phyloP scores from a whole-genome alignment of 139 green algal genomes.

The Chlorella vulgaris region DNA sequence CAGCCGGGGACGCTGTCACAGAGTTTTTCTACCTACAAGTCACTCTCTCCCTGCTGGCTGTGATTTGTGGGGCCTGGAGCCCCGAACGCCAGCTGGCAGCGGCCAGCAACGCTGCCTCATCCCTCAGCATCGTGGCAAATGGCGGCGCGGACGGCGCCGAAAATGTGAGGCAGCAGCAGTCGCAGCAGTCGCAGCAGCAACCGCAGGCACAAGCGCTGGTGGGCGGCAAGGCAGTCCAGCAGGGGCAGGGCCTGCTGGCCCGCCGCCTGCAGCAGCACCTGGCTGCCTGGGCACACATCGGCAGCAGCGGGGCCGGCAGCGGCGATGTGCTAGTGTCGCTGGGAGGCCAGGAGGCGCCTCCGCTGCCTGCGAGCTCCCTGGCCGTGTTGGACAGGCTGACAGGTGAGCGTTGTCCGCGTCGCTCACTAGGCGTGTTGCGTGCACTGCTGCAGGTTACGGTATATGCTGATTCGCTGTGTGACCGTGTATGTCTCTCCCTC shows the following conservation, averaged over 20 bases:
- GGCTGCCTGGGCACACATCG: not conserved
- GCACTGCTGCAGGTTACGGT: not conserved
- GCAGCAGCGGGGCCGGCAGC: conserved; percentile 1
- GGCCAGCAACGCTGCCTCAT: not conserved
- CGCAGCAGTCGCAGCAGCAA: conserved; percentile 1
- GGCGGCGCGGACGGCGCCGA: not conserved
- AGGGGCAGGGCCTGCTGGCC: not conserved
- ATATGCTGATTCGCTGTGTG: not conserved
- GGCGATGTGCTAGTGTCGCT: not conserved
- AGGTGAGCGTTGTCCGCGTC: not conserved
- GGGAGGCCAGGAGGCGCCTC: not conserved
- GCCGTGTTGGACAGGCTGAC: not conserved
- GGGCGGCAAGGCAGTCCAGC: not conserved
- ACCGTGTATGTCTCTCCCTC: not conserved
- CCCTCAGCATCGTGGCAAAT: not conserved
- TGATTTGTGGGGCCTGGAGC: conserved; percentile 23
- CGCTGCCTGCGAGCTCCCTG: not conserved
- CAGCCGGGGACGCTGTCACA: not conserved
- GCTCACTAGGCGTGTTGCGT: not conserved
- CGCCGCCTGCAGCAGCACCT: conserved; percentile 11
- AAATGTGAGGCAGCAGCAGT: not conserved
- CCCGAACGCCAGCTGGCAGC: not conserved
- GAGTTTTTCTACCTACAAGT: conserved; percentile 32
- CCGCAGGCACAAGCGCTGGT: not conserved
- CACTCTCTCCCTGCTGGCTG: conserved; percentile 10